Evolutionary conservation across 2,329 filamentous ascomycete species (phyloP).

Genomic region (Aureobasidium sp.): DNA sequence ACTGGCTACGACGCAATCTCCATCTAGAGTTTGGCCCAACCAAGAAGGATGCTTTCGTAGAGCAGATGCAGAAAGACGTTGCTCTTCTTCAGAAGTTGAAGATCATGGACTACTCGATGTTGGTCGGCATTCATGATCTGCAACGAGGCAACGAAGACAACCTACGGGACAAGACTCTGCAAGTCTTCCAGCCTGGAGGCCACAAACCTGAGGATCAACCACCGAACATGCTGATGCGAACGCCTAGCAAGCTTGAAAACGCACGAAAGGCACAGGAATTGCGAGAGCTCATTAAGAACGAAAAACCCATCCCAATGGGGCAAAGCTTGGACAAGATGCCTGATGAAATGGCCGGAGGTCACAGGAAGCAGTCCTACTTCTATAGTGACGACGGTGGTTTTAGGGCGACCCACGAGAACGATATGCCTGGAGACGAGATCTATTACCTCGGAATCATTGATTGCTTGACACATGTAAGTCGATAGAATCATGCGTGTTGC

Average conservation of each 20-base stretch:
- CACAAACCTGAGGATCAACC: conserved; percentile 33
- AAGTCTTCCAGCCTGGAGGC: conserved; percentile 87
- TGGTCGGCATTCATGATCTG: conserved; percentile 89
- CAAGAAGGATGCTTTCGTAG: conserved; percentile 81
- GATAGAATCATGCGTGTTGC: neutral
- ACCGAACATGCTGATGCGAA: conserved; percentile 66
- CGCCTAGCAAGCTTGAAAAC: conserved; percentile 87
- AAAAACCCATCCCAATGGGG: conserved; percentile 88
- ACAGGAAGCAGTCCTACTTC: conserved; percentile 71
- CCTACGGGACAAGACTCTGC: conserved; percentile 75
- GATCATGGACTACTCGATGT: conserved; percentile 97
- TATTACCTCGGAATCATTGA: conserved; percentile 99
- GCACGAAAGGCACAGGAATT: conserved; percentile 85
- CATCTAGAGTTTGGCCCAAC: conserved; percentile 80
- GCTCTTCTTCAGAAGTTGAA: conserved; percentile 75
- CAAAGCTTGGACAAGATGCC: conserved; percentile 80
- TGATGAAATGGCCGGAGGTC: conserved; percentile 67
- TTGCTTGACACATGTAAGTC: conserved; percentile 86
- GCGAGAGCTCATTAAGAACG: conserved; percentile 82
- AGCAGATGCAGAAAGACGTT: conserved; percentile 84
- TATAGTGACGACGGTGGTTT: conserved; percentile 93
- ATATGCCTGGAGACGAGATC: conserved; percentile 76
- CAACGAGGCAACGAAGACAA: conserved; percentile 92
- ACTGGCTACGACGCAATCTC: conserved; percentile 82
- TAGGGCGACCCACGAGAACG: conserved; percentile 84